phyloP scores from a whole-genome alignment of 805 yeast genomes.

The Brettanomyces anomalus region DNA sequence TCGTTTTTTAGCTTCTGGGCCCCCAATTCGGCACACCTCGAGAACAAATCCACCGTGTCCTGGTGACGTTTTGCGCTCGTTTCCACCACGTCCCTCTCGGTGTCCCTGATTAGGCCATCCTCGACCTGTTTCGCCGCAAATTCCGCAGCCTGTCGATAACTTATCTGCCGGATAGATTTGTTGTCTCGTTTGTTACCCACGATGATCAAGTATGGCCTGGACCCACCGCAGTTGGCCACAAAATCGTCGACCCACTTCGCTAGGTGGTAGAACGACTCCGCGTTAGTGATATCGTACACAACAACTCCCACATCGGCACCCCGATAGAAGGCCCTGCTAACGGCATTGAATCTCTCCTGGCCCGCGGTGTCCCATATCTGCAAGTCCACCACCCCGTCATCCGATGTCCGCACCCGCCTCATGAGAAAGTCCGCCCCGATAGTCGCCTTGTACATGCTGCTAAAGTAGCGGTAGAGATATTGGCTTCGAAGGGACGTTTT shows the following conservation, averaged over 20 bases:
- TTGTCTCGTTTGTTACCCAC: conserved; percentile 47
- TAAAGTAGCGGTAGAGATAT: conserved; percentile 44
- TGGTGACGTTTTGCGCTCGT: conserved; percentile 19
- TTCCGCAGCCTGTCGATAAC: conserved; percentile 24
- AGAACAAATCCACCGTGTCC: conserved; percentile 21
- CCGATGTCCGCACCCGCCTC: conserved; percentile 21
- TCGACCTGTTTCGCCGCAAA: conserved; percentile 14
- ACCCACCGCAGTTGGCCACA: conserved; percentile 37
- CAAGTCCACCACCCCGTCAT: conserved; percentile 26
- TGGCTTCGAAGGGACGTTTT: conserved; percentile 50
- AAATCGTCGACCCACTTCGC: conserved; percentile 39
- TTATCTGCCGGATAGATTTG: conserved; percentile 18
- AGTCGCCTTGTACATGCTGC: conserved; percentile 49
- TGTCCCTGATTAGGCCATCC: conserved; percentile 17
- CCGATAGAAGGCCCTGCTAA: conserved; percentile 46
- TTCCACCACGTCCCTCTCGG: conserved; percentile 20
- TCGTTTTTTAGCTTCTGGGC: conserved; percentile 9
- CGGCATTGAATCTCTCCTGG: conserved; percentile 77
- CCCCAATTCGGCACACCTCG: conserved; percentile 21
- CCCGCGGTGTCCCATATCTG: conserved; percentile 94
- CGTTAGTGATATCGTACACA: conserved; percentile 45
- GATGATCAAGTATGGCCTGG: conserved; percentile 37
- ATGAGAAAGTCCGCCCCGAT: conserved; percentile 53
- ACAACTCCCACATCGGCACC: conserved; percentile 49
- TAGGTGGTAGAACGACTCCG: conserved; percentile 39